Base-by-base conservation (phyloP, 1,139 yeast genomes). In the Hyphopichia pseudoburtonii region DNA sequence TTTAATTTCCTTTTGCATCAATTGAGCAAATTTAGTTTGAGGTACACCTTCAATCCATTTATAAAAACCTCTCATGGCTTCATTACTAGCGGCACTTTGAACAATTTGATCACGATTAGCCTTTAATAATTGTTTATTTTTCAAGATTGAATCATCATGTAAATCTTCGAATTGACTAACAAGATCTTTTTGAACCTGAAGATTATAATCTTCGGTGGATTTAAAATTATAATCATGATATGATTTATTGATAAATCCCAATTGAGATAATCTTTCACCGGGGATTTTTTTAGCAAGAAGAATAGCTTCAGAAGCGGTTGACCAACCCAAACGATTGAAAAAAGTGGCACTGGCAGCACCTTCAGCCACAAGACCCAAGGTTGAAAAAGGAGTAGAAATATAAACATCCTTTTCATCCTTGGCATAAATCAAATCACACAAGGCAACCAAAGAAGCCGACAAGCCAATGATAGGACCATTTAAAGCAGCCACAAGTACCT, bases 391-490 rank as follows among this genome's bases (percentile, higher is more conserved):
- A 19, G 84, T 73, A 54, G 83, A 72, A 42, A 85, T 47, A 58
- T 70, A 85, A 36, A 83, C 76, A 41, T 78, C 68, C 28, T 56
- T 50, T 40, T 77, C 81, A 45, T 82, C 79, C 50, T 68, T 74
- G 17, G 84, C 85, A 52, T 86, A 86, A 23, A 88, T 71, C 48
- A 88, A 72, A 59, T 88, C 97, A 57, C 87, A 81, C 42, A 85
- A 67, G 17, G 85, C 78, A 21, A 87, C 82, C 37, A 88, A 62
- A 1, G 90, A 89, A 3, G 94, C 80, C 30, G 82, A 67, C 43
- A 88, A 72, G 0, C 97, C 97, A 45, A 88, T 77, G 10, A 81
- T 95, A 0, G 96, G 96, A 1, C 97, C 96, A 52, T 88, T 88
- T 42, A 88, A 69, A 10, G 92, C 90, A 28, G 81, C 80, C 18